These are phyloP conservation scores for Microdochium trichocladiopsis DNA, from an alignment of 2,329 filamentous ascomycete genomes.

Conservation along the genomic window DNA sequence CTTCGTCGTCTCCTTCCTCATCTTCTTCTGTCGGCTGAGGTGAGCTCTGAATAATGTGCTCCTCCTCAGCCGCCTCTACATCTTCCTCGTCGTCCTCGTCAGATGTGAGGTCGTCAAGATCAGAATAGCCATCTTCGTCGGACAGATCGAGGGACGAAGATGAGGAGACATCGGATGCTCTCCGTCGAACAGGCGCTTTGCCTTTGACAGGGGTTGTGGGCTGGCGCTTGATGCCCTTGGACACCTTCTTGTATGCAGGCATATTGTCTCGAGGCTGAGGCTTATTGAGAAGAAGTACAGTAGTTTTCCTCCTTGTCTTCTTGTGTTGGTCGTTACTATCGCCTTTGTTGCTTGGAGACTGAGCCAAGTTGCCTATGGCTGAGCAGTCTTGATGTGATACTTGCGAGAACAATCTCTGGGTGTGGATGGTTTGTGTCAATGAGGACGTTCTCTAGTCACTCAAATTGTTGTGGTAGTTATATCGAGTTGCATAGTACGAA, in stretches of 20 bases:
- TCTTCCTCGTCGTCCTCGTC: conserved; percentile 73
- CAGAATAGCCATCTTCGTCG: conserved; percentile 65
- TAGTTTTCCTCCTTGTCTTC: background rate
- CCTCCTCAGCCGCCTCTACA: conserved; percentile 72
- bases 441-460: too few species aligned
- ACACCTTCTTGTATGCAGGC: conserved; percentile 1
- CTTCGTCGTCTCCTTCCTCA: conserved; percentile 29
- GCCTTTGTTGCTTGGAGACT: too few species aligned
- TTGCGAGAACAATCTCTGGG: too few species aligned
- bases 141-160: conserved; percentile 52
- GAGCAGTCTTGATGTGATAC: too few species aligned
- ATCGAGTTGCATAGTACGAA: too few species aligned
- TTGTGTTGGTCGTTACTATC: too few species aligned
- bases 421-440: too few species aligned
- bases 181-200: conserved; percentile 25
- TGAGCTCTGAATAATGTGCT: conserved; percentile 50
- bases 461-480: too few species aligned
- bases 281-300: background rate
- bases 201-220: conserved; percentile 3
- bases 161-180: conserved; percentile 42
- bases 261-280: background rate
- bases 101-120: conserved; percentile 70
- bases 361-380: too few species aligned
- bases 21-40: conserved; percentile 43
- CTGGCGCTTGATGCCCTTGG: conserved; percentile 2